phyloP scores from a whole-genome alignment of 2,329 filamentous ascomycete species.

The Parafenestella ontariensis region DNA sequence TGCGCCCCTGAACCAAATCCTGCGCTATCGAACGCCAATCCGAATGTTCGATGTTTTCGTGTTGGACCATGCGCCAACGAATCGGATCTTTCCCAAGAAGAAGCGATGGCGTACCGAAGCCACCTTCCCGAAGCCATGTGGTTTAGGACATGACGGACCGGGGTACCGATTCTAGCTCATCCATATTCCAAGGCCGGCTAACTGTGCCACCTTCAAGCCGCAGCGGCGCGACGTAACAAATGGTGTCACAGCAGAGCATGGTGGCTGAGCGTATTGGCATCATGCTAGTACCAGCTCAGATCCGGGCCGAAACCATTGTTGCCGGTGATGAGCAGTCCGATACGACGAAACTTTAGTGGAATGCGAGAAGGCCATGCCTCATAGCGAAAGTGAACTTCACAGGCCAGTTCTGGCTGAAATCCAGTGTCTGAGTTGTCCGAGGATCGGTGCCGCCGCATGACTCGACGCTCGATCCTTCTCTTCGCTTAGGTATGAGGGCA shows the following conservation, averaged over 20 bases:
- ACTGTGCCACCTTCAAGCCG: neutral
- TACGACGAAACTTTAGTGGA: neutral
- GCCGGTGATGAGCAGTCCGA: too few species aligned
- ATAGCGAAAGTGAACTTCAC: neutral
- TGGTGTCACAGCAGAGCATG: neutral
- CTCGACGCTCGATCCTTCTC: neutral
- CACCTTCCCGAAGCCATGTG: neutral
- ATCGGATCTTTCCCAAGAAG: neutral
- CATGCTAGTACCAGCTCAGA: neutral
- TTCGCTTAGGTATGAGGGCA: neutral
- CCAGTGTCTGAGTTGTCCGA: too few species aligned
- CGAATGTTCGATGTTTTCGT: neutral
- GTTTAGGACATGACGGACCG: neutral
- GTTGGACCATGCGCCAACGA: neutral
- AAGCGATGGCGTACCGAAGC: neutral
- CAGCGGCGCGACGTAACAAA: neutral
- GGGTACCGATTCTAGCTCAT: too few species aligned
- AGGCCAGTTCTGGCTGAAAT: neutral
- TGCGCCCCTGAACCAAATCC: neutral
- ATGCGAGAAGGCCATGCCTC: neutral
- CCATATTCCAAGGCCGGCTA: too few species aligned
- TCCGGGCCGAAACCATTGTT: too few species aligned
- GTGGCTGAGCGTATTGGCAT: neutral
- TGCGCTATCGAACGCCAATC: neutral
- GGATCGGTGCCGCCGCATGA: neutral